Percentiles rank a stretch among this genome's conserved stretches.
phyloP scores from a whole-genome alignment of 352 stramenopile species.

The Phytophthora podocarpi region DNA sequence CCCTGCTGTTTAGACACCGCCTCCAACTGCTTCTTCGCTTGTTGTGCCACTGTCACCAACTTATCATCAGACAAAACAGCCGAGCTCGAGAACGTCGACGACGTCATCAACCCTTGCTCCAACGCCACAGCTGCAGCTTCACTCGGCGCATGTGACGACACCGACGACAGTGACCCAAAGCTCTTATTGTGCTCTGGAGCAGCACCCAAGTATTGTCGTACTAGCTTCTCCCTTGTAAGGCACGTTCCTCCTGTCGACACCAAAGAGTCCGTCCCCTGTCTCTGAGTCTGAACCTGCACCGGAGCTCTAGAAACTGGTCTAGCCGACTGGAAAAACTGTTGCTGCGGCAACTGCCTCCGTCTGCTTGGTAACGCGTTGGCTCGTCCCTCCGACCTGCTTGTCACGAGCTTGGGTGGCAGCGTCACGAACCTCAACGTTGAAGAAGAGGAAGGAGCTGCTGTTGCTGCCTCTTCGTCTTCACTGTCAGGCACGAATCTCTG shows the following conservation, averaged over 20 bases:
- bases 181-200: conserved; percentile 13
- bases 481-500: conserved; percentile 36
- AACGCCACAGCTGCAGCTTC: conserved; percentile 26
- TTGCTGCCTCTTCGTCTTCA: conserved; percentile 31
- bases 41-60: conserved; percentile 36
- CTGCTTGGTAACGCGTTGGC: conserved; percentile 18
- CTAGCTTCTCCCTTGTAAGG: conserved; percentile 10
- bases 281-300: background rate
- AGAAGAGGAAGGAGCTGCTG: background rate
- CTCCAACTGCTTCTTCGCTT: conserved; percentile 54
- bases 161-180: conserved; percentile 19
- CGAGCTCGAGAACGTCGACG: conserved; percentile 38
- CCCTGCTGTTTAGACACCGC: conserved; percentile 46
- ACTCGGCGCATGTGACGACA: conserved; percentile 21
- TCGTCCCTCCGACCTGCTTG: conserved; percentile 26
- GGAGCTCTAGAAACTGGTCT: background rate
- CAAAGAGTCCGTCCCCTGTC: background rate
- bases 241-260: background rate
- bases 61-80: conserved; percentile 36
- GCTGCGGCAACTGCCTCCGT: conserved; percentile 15
- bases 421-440: conserved; percentile 15
- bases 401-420: conserved; percentile 24
- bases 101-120: conserved; percentile 40
- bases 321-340: conserved; percentile 3
- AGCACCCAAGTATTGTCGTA: conserved; percentile 5